Percentiles rank a stretch among this genome's conserved stretches.
phyloP scores from a whole-genome alignment of 495 filamentous ascomycete genomes.

The Tuber brumale region DNA sequence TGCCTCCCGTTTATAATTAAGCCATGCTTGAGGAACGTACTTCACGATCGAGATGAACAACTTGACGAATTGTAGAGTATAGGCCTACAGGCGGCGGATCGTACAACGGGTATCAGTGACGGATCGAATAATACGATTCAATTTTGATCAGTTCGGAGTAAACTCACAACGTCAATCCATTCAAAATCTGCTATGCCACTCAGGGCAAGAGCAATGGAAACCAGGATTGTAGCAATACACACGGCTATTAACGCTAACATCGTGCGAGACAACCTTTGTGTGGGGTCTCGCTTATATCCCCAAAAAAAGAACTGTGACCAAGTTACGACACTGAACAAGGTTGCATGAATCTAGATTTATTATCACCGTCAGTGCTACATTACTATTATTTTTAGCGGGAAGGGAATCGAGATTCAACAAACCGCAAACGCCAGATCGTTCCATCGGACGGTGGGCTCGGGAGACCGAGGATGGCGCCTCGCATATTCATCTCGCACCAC shows the following conservation, averaged over 20 bases:
- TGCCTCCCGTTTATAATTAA: conserved; percentile 74
- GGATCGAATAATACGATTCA: conserved; percentile 9
- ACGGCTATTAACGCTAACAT: conserved; percentile 63
- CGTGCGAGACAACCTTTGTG: conserved; percentile 55
- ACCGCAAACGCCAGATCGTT: conserved; percentile 85
- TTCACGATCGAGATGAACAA: conserved; percentile 82
- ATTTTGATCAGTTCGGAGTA: conserved; percentile 4
- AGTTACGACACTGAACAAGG: conserved; percentile 58
- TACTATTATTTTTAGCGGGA: background rate
- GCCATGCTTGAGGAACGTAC: conserved; percentile 77
- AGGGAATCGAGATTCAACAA: conserved; percentile 9
- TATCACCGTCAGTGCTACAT: background rate
- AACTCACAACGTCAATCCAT: conserved; percentile 74
- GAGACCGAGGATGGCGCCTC: conserved; percentile 61
- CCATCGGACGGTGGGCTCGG: conserved; percentile 73
- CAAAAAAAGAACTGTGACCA: conserved; percentile 65
- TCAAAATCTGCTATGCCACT: conserved; percentile 50
- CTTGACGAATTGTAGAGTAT: conserved; percentile 78
- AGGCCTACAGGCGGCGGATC: conserved; percentile 51
- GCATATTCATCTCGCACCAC: conserved; percentile 77
- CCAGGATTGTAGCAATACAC: conserved; percentile 53
- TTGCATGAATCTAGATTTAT: conserved; percentile 53
- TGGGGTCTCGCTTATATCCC: conserved; percentile 41
- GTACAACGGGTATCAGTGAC: background rate
- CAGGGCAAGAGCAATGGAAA: conserved; percentile 54